A percentile compares a stretch with the other conserved stretches of the same genome.
These are phyloP conservation scores for Xylariales sp. DNA, from an alignment of 2,329 filamentous ascomycete species.

Conservation along the genomic window DNA sequence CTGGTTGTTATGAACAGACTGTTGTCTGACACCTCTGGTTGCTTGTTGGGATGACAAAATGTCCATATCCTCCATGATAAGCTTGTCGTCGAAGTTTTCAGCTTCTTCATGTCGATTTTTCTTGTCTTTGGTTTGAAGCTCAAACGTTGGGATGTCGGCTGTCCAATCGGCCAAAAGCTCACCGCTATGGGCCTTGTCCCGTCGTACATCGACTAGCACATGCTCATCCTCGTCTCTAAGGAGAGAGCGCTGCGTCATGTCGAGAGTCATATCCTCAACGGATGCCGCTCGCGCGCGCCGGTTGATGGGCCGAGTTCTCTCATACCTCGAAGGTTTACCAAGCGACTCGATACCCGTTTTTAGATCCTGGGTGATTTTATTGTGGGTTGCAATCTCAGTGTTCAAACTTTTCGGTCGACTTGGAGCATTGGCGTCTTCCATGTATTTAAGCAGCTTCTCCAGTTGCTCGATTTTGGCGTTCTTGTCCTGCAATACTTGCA, in stretches of 20 bases:
- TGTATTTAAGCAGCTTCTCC: conserved; percentile 62
- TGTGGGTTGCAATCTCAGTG: conserved; percentile 36
- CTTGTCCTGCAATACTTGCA: conserved; percentile 66
- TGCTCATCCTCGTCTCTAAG: conserved; percentile 36
- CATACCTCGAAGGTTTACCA: conserved; percentile 41
- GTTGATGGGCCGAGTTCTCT: conserved; percentile 34
- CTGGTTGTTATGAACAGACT: conserved; percentile 31
- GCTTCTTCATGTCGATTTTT: conserved; percentile 39
- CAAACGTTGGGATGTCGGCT: conserved; percentile 48
- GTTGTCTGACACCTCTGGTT: conserved; percentile 24
- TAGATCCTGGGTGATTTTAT: conserved; percentile 43
- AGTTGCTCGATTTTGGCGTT: conserved; percentile 68
- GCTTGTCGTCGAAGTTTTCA: conserved; percentile 38
- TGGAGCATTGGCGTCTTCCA: conserved; percentile 52
- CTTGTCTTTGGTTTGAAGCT: conserved; percentile 44
- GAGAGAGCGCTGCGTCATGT: conserved; percentile 45
- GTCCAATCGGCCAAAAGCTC: conserved; percentile 44
- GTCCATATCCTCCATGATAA: conserved; percentile 36
- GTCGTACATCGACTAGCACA: conserved; percentile 12
- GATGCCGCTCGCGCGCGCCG: conserved; percentile 41
- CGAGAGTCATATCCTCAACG: conserved; percentile 46
- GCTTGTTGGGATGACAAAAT: conserved; percentile 17
- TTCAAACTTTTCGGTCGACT: conserved; percentile 32
- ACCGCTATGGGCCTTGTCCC: conserved; percentile 12
- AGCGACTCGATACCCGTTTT: conserved; percentile 46